Conservation (phyloP, 768 basidiomycete species). For the Dentipellis sp. region DNA sequence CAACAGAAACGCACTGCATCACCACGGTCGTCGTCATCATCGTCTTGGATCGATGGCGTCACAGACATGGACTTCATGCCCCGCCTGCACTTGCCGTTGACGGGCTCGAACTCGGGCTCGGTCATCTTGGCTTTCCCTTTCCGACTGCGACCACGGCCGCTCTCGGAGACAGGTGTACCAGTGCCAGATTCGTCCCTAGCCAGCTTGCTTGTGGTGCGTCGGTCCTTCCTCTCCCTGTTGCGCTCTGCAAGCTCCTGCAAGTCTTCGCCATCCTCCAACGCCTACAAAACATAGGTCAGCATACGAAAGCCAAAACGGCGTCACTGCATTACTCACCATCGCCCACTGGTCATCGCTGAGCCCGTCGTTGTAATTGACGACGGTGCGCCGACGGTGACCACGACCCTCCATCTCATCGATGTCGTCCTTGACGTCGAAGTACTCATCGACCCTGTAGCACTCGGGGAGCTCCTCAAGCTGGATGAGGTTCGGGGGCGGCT, state of each 20-base stretch:
- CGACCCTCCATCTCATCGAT: constrained; percentile 63
- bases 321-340: constrained; percentile 37
- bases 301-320: background rate
- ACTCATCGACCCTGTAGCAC: constrained; percentile 81
- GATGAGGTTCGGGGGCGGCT: constrained; percentile 69
- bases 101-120: constrained; percentile 19
- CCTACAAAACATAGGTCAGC: constrained; percentile 27
- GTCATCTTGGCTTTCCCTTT: constrained; percentile 50
- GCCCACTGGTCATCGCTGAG: constrained; percentile 93
- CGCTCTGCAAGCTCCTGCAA: constrained; percentile 64
- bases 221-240: constrained; percentile 46
- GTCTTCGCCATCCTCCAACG: constrained; percentile 77
- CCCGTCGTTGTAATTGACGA: constrained; percentile 90
- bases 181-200: constrained; percentile 35
- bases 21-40: constrained; percentile 70
- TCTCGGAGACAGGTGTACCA: constrained; percentile 55
- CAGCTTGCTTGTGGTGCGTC: constrained; percentile 50
- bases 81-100: constrained; percentile 70
- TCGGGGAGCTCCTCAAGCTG: constrained; percentile 85
- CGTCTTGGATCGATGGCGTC: constrained; percentile 64
- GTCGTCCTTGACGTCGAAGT: constrained; percentile 61
- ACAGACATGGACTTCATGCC: constrained; percentile 62
- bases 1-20: constrained; percentile 40
- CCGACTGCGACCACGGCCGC: constrained; percentile 43
- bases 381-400: constrained; percentile 73